Conservation (phyloP, 2,329 filamentous ascomycete genomes). For the Phyllosticta citrichinensis region DNA sequence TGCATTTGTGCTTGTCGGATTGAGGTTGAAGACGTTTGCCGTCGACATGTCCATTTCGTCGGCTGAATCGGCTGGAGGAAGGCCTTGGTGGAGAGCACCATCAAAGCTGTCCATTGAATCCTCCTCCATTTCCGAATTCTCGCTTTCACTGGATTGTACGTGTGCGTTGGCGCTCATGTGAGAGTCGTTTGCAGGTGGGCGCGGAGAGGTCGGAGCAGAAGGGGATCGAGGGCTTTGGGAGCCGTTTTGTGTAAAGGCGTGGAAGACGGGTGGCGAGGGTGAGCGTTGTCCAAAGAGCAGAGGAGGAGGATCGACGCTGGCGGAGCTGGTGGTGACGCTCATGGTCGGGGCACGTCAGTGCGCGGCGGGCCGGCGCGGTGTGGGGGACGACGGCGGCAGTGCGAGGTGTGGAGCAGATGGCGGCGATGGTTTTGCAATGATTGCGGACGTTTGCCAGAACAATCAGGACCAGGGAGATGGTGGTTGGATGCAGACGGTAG, state of each 20-base stretch:
- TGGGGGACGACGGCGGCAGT: neutral
- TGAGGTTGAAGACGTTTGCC: neutral
- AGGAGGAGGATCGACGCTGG: conserved; percentile 25
- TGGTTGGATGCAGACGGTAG: neutral
- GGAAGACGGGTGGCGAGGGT: conserved; percentile 24
- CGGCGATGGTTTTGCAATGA: neutral
- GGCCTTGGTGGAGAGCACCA: neutral
- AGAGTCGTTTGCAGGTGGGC: conserved; percentile 16
- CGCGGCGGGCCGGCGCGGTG: neutral
- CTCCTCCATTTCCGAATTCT: conserved; percentile 21
- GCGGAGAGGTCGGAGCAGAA: conserved; percentile 12
- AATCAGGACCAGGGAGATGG: neutral
- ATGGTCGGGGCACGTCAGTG: conserved; percentile 18
- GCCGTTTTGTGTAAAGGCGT: conserved; percentile 19
- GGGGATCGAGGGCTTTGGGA: conserved; percentile 11
- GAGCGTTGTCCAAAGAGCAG: conserved; percentile 26
- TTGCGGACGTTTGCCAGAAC: neutral
- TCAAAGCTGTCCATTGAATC: conserved; percentile 11
- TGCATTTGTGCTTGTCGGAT: neutral
- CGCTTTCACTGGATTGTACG: conserved; percentile 15
- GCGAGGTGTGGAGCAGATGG: neutral
- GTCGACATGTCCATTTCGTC: neutral
- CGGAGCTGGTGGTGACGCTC: conserved; percentile 25
- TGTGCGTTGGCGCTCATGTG: conserved; percentile 27
- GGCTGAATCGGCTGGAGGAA: neutral